These are phyloP conservation scores for Phialophora expanda DNA, from an alignment of 2,329 filamentous ascomycete genomes.

Conservation along the genomic window DNA sequence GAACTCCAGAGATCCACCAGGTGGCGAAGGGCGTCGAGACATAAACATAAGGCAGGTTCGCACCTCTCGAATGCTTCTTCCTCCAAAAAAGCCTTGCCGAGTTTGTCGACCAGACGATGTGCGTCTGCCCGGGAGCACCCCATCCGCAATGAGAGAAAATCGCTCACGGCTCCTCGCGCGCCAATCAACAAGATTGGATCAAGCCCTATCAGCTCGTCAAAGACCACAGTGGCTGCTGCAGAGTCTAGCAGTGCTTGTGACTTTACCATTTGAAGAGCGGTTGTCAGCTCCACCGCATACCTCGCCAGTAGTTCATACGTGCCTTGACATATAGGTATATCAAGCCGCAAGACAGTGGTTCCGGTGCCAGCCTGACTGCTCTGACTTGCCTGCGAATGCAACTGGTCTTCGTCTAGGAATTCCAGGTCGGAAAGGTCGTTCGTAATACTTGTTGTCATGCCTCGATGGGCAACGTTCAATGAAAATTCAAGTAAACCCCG, in stretches of 20 bases:
- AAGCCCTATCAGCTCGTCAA: conserved; percentile 32
- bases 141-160: conserved; percentile 27
- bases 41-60: conserved; percentile 72
- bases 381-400: conserved; percentile 24
- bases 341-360: conserved; percentile 15
- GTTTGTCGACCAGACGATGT: conserved; percentile 53
- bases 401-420: conserved; percentile 25
- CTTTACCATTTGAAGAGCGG: conserved; percentile 25
- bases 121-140: conserved; percentile 43
- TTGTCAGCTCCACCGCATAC: conserved; percentile 22
- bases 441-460: not conserved
- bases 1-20: conserved; percentile 68
- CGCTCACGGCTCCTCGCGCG: conserved; percentile 25
- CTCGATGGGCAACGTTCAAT: conserved; percentile 16
- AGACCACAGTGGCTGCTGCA: conserved; percentile 18
- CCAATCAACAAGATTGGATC: conserved; percentile 28
- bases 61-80: conserved; percentile 70
- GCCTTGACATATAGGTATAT: conserved; percentile 28
- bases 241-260: conserved; percentile 24
- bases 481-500: conserved; percentile 23
- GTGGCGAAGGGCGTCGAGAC: conserved; percentile 70
- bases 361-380: conserved; percentile 3
- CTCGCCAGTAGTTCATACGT: conserved; percentile 16
- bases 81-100: conserved; percentile 56
- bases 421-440: conserved; percentile 20